Evolutionary conservation across 495 filamentous ascomycete genomes (phyloP).

Genomic region (Mytilinidion resinicola): DNA sequence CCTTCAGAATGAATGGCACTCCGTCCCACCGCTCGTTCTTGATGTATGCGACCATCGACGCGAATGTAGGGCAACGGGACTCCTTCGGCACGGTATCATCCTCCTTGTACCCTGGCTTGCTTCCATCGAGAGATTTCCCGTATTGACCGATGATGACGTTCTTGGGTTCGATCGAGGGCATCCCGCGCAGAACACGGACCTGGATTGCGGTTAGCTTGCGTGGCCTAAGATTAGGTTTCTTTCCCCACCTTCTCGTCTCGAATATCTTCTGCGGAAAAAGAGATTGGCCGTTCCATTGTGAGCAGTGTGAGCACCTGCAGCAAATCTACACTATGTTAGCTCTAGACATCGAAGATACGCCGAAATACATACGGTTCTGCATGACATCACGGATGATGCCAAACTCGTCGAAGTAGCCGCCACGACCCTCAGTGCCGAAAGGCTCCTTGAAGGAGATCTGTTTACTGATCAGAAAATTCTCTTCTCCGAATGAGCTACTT

Average conservation of each 20-base stretch:
- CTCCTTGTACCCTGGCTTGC: constrained; percentile 96
- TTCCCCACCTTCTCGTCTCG: constrained; percentile 88
- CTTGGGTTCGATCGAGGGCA: constrained; percentile 95
- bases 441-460: constrained; percentile 99
- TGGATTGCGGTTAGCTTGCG: constrained; percentile 32
- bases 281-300: constrained; percentile 97
- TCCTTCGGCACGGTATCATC: constrained; percentile 98
- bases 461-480: neutral
- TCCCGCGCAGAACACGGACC: constrained; percentile 77
- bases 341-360: neutral
- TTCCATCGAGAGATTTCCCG: constrained; percentile 90
- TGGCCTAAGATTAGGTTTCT: neutral
- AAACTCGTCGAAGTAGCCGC: constrained; percentile 99
- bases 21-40: constrained; percentile 99
- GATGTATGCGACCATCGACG: constrained; percentile 92
- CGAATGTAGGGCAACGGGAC: constrained; percentile 95
- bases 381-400: constrained; percentile 96
- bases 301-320: constrained; percentile 93
- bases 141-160: constrained; percentile 99
- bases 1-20: constrained; percentile 99
- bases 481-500: neutral
- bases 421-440: constrained; percentile 98
- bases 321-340: constrained; percentile 51
- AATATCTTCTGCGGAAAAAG: constrained; percentile 96
- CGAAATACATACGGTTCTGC: constrained; percentile 44